Percentiles rank a stretch among this genome's conserved stretches.
These are phyloP conservation scores for Keithomyces neogunnii DNA, from an alignment of 2,329 filamentous ascomycete species.

Conservation along the genomic window DNA sequence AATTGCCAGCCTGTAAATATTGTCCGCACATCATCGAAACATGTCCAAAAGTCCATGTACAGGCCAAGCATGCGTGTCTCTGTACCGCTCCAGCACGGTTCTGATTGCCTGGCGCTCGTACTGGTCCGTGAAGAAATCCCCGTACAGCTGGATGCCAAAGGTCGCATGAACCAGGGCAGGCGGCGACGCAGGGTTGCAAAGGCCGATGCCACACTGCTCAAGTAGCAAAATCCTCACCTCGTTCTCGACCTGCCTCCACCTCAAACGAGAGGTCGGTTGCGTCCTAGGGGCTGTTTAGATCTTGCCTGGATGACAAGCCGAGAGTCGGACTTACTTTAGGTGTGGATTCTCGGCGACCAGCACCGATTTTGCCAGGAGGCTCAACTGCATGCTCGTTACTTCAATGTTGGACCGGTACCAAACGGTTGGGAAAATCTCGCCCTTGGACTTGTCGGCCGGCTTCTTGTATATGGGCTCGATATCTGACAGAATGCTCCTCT, in stretches of 20 bases:
- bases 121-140: slow-evolving; percentile 31
- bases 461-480: slow-evolving; percentile 26
- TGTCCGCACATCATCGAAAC: slow-evolving; percentile 16
- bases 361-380: slow-evolving; percentile 30
- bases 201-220: slow-evolving; percentile 30
- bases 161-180: slow-evolving; percentile 30
- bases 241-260: slow-evolving; percentile 28
- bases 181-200: slow-evolving; percentile 28
- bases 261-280: slow-evolving; percentile 17
- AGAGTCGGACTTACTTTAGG: slow-evolving; percentile 19
- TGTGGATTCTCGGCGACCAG: slow-evolving; percentile 30
- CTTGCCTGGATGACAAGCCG: not conserved
- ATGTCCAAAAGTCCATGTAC: slow-evolving; percentile 27
- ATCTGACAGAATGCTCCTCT: slow-evolving; percentile 21
- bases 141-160: slow-evolving; percentile 32
- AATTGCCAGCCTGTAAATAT: not conserved
- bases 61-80: slow-evolving; percentile 31
- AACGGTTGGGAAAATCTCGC: slow-evolving; percentile 30
- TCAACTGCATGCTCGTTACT: slow-evolving; percentile 31
- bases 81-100: slow-evolving; percentile 35
- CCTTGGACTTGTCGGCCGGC: slow-evolving; percentile 24
- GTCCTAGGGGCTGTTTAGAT: not conserved
- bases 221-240: slow-evolving; percentile 28
- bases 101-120: slow-evolving; percentile 28
- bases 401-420: slow-evolving; percentile 32